Percentiles rank a stretch among this genome's conserved stretches.
Evolutionary conservation across 495 filamentous ascomycete species (phyloP).

Genomic region (Penicillium angulare): DNA sequence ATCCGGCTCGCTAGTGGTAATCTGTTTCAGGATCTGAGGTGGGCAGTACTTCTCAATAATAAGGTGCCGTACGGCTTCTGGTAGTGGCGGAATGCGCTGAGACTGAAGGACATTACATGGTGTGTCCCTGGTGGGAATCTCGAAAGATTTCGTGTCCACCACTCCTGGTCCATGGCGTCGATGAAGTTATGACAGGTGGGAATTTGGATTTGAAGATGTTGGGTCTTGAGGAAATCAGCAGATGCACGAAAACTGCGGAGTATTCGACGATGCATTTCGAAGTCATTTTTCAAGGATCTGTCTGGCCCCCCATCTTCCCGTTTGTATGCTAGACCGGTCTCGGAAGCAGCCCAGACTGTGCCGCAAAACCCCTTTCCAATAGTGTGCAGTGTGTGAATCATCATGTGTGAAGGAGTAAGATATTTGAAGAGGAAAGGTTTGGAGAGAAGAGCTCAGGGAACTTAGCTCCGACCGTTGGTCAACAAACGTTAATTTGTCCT

Average conservation of each 20-base stretch:
- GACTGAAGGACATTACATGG: conserved; percentile 32
- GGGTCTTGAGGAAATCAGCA: background rate
- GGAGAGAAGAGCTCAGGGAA: too few species aligned
- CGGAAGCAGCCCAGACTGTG: conserved; percentile 27
- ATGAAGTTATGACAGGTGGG: conserved; percentile 24
- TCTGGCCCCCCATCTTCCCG: conserved; percentile 35
- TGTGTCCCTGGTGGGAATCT: conserved; percentile 24
- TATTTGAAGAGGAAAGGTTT: too few species aligned
- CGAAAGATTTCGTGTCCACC: conserved; percentile 30
- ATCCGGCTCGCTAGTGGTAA: conserved; percentile 14
- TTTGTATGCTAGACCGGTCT: conserved; percentile 25
- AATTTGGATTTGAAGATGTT: conserved; percentile 9
- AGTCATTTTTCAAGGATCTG: conserved; percentile 36
- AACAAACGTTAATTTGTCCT: too few species aligned
- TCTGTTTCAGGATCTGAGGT: conserved; percentile 4
- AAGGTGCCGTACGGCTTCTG: conserved; percentile 14
- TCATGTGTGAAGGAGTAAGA: too few species aligned
- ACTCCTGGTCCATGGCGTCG: conserved; percentile 16
- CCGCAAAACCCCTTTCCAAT: conserved; percentile 29
- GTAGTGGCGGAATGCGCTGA: conserved; percentile 38
- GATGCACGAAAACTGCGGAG: conserved; percentile 5
- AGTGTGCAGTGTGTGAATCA: conserved; percentile 1
- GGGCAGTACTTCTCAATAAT: conserved; percentile 36
- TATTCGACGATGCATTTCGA: conserved; percentile 27
- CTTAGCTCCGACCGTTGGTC: too few species aligned